Evolutionary conservation across 1,284 basidiomycete genomes (phyloP), one percentile per base, ranked within the genome.

Genomic region (Thecaphora frezii): DNA sequence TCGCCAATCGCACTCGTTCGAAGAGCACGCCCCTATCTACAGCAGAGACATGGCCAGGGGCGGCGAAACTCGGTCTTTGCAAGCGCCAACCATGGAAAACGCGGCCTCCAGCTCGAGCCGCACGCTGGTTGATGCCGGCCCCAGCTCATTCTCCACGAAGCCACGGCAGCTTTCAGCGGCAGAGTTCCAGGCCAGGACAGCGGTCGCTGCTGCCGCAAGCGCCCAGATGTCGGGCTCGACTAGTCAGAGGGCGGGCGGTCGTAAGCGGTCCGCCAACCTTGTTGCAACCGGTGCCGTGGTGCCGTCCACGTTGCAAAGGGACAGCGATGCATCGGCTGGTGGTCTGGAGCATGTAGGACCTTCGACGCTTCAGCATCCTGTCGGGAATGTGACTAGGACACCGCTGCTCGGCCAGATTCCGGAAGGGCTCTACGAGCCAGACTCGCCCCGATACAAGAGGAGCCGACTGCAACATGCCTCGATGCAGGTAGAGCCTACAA

Each of bases 371-470:
- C 54, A 54, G 7, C 51, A 57, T n/a, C 37, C 46, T 0, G 14
- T 48, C 2, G 54, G 44, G 9, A 54, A 54, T 1, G 52, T 63
- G 4, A 24, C 28, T 14, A 19, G 44, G 12, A 43, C 39, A 21
- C 45, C 28, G 25, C 40, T 45, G 30, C 40, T 63, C n/a, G 46
- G 58, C 26, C 40, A 48, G 28, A 59, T 64, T 19, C 53, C 56
- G 21, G 56, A 64, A 26, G 56, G 46, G 0, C 19, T 23, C 8
- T 48, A 48, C 8, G 61, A 64, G 24, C 39, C 41, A 12, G 58
- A 57, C 5, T 59, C 44, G 23, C 30, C 44, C n/a, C 12, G 44
- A 16, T 36, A 36, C 33, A 41, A 41, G 39, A n/a, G 39, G 5
- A 41, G 39, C 22, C 39, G 39, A 5, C 19, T 22, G 39, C 22